These are phyloP conservation scores for Alternaria panax DNA, from an alignment of 2,329 filamentous ascomycete species.

Conservation along the genomic window DNA sequence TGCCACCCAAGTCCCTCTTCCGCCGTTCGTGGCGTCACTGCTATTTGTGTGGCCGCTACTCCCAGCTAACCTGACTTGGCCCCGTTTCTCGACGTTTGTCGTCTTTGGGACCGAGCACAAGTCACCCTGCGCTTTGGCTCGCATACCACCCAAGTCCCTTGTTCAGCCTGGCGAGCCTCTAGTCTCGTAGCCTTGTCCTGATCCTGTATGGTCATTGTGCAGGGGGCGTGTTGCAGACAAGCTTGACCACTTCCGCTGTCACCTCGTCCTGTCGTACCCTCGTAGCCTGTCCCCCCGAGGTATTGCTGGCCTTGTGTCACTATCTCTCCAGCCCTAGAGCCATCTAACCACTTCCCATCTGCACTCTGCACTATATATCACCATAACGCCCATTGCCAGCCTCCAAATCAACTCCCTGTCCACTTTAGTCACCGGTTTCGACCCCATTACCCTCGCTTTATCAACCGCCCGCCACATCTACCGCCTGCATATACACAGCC, in stretches of 20 bases:
- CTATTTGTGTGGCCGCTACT: conserved; percentile 45
- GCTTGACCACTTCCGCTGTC: conserved; percentile 45
- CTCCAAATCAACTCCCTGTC: conserved; percentile 34
- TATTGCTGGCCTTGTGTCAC: conserved; percentile 36
- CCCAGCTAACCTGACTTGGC: conserved; percentile 37
- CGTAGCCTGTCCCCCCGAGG: conserved; percentile 35
- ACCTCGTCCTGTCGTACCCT: conserved; percentile 40
- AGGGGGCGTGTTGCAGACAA: conserved; percentile 45
- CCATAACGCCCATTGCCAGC: conserved; percentile 41
- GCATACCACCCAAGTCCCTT: conserved; percentile 39
- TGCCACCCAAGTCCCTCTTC: conserved; percentile 38
- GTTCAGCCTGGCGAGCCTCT: conserved; percentile 38
- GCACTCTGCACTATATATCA: conserved; percentile 46
- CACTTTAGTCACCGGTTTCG: conserved; percentile 44
- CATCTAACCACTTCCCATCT: conserved; percentile 42
- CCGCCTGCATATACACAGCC: conserved; percentile 45
- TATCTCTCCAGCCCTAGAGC: conserved; percentile 41
- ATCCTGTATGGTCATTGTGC: conserved; percentile 46
- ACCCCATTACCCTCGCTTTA: conserved; percentile 44
- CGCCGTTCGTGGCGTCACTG: conserved; percentile 45
- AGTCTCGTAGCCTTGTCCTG: conserved; percentile 47
- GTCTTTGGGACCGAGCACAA: conserved; percentile 46
- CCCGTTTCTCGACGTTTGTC: conserved; percentile 40
- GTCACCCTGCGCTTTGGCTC: conserved; percentile 46
- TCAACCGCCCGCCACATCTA: conserved; percentile 41